phyloP scores from a whole-genome alignment of 495 filamentous ascomycete species.

The Podospora appendiculata region DNA sequence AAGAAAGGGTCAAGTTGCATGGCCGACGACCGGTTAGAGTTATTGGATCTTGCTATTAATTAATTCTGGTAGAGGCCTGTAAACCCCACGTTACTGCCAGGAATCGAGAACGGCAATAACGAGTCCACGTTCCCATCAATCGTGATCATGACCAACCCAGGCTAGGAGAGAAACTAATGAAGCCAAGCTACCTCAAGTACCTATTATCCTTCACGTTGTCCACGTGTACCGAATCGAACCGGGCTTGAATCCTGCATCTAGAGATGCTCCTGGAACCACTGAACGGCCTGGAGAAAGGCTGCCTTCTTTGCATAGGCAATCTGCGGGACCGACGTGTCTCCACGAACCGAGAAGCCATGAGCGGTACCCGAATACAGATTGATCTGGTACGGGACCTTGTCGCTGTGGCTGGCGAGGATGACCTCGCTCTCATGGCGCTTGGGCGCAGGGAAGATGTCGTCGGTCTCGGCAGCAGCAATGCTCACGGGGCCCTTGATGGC shows the following conservation, averaged over 20 bases:
- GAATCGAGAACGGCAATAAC: no score
- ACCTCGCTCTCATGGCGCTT: slow-evolving; percentile 54
- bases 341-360: slow-evolving; percentile 76
- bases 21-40: no score
- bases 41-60: no score
- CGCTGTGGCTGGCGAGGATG: slow-evolving; percentile 41
- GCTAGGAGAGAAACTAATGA: no score
- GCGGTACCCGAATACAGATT: slow-evolving; percentile 66
- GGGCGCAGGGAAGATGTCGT: slow-evolving; percentile 68
- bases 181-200: no score
- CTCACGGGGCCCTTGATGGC: slow-evolving; percentile 63
- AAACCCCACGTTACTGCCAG: no score
- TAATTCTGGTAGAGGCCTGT: no score
- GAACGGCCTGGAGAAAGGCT: slow-evolving; percentile 72
- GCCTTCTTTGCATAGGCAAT: slow-evolving; percentile 77
- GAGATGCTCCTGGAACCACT: slow-evolving; percentile 61
- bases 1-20: no score
- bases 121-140: no score
- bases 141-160: no score
- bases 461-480: slow-evolving; percentile 73
- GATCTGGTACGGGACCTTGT: slow-evolving; percentile 68
- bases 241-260: slow-evolving; percentile 2
- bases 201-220: no score
- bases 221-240: no score
- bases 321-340: slow-evolving; percentile 50